These are phyloP conservation scores for Aquilaria agallochum DNA, from an alignment of 441 rosid species.

Conservation along the genomic window DNA sequence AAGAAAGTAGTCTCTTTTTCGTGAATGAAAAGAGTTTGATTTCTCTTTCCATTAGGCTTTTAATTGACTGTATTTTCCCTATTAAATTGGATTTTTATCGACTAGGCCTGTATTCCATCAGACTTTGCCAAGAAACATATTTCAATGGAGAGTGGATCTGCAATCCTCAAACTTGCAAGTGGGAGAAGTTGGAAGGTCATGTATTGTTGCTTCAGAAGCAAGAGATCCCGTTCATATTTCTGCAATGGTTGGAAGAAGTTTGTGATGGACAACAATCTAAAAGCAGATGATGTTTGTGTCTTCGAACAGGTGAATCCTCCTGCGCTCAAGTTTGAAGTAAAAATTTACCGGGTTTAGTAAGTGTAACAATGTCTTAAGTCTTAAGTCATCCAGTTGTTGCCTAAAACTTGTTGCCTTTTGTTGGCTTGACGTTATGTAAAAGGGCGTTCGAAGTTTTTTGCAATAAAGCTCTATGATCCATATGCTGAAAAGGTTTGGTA, in stretches of 20 bases:
- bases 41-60: too few relatives aligned
- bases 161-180: background rate
- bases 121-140: constrained; percentile 10
- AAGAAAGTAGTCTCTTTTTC: too few relatives aligned
- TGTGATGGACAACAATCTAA: constrained; percentile 12
- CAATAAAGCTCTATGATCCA: too few relatives aligned
- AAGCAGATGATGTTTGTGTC: constrained; percentile 25
- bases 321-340: constrained; percentile 7
- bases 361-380: too few relatives aligned
- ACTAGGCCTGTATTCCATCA: constrained; percentile 4
- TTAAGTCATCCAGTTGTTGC: too few relatives aligned
- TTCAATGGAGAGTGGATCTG: background rate
- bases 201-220: background rate
- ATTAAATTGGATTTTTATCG: background rate
- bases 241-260: constrained; percentile 21
- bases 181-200: constrained; percentile 19
- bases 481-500: too few relatives aligned
- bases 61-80: too few relatives aligned
- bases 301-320: constrained; percentile 20
- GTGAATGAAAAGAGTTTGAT: too few relatives aligned
- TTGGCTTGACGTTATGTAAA: too few relatives aligned
- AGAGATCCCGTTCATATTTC: background rate
- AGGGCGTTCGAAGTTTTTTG: too few relatives aligned
- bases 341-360: background rate
- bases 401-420: too few relatives aligned